Base-by-base conservation (phyloP, 345 rosid genomes). In the Draba incana region DNA sequence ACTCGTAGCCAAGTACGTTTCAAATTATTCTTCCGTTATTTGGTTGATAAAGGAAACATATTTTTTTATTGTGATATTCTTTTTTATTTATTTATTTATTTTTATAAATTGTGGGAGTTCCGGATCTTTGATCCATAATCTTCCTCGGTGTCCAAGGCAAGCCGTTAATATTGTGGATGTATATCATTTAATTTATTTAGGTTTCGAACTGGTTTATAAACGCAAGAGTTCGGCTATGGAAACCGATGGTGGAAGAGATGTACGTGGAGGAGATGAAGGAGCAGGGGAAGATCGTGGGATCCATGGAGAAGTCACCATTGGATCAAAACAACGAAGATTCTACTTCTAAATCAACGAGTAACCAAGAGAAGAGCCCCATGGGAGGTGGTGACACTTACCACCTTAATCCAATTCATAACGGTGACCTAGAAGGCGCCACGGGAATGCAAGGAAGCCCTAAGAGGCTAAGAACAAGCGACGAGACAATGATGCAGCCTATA, bases 191-290 rank as follows among this genome's bases (percentile, higher is more conserved):
- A 15, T 50, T 31, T 48, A n/a, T 68, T 25, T 74, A 92, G 98
- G 98, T 93, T 57, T 94, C 99, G 39, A 94, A 94, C 60, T 94
- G 99, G 99, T 94, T 94, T 76, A 94, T 94, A 37, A 94, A 94
- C 73, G 99, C 99, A 42, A 89, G 99, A 71, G 99, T 94, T 66
- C 85, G 99, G 74, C 87, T 94, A 3, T 94, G 99, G 99, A 94
- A 94, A 81, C 99, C 99, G 0, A 94, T 94, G 99, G 99, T 94
- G 55, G 99, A 94, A 72, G 97, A 94, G 62, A 94, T 94, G 99
- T 94, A 94, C 81, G 0, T 56, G 79, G 97, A 94, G 80, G 99
- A 94, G 75, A 66, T 80, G 62, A 89, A 87, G 78, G 97, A 86
- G 43, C 91, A 90, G 10, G 95, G 86, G 63, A 83, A 80, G 77